Percentiles rank a stretch among this genome's conserved stretches.
Evolutionary conservation across 768 basidiomycete genomes (phyloP).

Genomic region (Candolleomyces aberdarensis): DNA sequence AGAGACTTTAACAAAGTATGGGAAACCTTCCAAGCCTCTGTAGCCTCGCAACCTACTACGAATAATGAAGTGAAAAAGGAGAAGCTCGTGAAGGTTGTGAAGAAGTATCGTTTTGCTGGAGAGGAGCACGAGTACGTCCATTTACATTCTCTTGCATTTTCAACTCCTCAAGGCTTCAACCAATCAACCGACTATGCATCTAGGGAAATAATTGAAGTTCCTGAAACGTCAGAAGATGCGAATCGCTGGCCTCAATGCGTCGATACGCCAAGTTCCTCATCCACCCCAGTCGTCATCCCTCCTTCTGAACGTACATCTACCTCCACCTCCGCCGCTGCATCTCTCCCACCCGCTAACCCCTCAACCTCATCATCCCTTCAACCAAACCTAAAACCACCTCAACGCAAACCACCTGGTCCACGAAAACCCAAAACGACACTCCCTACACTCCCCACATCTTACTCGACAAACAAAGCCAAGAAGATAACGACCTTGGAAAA

Average conservation of each 20-base stretch:
- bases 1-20: constrained; percentile 67
- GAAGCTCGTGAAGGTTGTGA: constrained; percentile 65
- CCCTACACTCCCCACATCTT: constrained; percentile 42
- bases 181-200: constrained; percentile 2
- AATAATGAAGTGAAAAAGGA: constrained; percentile 2
- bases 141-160: neutral
- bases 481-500: constrained; percentile 85
- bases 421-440: constrained; percentile 63
- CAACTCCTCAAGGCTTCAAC: constrained; percentile 1
- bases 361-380: neutral
- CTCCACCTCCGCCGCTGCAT: neutral
- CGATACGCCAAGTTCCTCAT: no score
- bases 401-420: constrained; percentile 54
- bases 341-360: constrained; percentile 11
- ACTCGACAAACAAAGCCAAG: constrained; percentile 50
- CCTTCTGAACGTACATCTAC: neutral
- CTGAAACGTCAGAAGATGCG: constrained; percentile 71
- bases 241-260: constrained; percentile 62
- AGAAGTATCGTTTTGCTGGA: constrained; percentile 72
- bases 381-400: constrained; percentile 15
- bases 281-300: no score
- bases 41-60: constrained; percentile 25
- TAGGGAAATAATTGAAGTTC: constrained; percentile 75
- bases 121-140: constrained; percentile 64
- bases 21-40: constrained; percentile 65